A percentile compares a stretch with the other conserved stretches of the same genome.
These are phyloP conservation scores for Podila clonocystis DNA, from an alignment of 192 early-diverging fungal genomes.

Conservation along the genomic window DNA sequence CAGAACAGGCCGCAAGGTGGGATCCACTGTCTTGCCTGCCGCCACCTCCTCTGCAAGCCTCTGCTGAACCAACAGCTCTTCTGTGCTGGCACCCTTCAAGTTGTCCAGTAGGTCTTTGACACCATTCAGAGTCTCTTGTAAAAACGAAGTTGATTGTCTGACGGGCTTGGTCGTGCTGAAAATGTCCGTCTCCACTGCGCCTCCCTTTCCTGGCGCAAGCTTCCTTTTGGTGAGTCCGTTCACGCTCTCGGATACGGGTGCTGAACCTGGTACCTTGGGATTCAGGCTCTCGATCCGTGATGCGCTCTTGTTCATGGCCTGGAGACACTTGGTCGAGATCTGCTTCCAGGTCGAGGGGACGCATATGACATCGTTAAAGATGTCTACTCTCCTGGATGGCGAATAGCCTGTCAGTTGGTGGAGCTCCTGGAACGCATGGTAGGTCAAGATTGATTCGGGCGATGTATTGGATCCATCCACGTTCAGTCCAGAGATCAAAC, in stretches of 20 bases:
- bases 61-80: conserved; percentile 33
- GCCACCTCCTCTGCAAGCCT: conserved; percentile 18
- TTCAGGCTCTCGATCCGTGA: conserved; percentile 16
- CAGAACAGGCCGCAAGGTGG: conserved; percentile 17
- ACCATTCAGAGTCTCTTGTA: too few relatives aligned
- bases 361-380: conserved; percentile 23
- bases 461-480: conserved; percentile 19
- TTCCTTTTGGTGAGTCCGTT: conserved; percentile 16
- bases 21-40: conserved; percentile 5
- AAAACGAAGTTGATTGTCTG: conserved; percentile 3
- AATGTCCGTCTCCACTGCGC: conserved; percentile 39
- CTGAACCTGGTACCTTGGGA: not conserved
- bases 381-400: conserved; percentile 15
- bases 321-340: conserved; percentile 25
- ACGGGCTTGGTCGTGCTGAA: conserved; percentile 12
- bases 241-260: not conserved
- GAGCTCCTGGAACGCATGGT: conserved; percentile 48
- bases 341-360: conserved; percentile 38
- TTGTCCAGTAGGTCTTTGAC: conserved; percentile 24
- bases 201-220: conserved; percentile 33
- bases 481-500: conserved; percentile 35
- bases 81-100: conserved; percentile 39
- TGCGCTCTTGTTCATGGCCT: conserved; percentile 14
- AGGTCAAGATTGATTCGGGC: conserved; percentile 27
- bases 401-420: conserved; percentile 16